Evolutionary conservation across 257 asterid genomes (phyloP).

Genomic region (Nicotiana tabacum): DNA sequence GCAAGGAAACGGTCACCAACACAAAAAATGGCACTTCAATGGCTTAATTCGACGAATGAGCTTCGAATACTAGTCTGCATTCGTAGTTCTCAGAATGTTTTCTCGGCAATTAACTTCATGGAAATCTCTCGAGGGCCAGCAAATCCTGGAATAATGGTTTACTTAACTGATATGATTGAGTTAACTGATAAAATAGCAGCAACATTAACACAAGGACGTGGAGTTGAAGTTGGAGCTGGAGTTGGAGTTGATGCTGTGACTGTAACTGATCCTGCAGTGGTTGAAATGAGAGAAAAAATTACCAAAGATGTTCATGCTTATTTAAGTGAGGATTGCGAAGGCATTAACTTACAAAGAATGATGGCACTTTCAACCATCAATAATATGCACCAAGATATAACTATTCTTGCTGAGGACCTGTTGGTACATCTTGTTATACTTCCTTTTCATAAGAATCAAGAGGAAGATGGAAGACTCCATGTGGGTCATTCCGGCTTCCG

Average conservation of each 20-base stretch:
- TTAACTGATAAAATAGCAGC: constrained; percentile 71
- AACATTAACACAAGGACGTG: constrained; percentile 45
- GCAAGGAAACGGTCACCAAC: constrained; percentile 80
- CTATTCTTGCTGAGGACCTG: constrained; percentile 74
- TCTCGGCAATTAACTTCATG: constrained; percentile 58
- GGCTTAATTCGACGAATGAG: constrained; percentile 54
- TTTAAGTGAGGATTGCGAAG: constrained; percentile 45
- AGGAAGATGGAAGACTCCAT: constrained; percentile 59
- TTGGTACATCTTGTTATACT: constrained; percentile 54
- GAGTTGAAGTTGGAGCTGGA: constrained; percentile 28
- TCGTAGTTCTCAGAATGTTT: constrained; percentile 41
- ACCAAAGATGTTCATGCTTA: constrained; percentile 32
- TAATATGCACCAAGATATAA: constrained; percentile 75
- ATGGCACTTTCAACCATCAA: constrained; percentile 71
- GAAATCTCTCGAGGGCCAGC: constrained; percentile 59
- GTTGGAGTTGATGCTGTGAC: constrained; percentile 30
- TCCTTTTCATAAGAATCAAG: constrained; percentile 84
- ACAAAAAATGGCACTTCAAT: constrained; percentile 82
- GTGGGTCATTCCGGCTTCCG: constrained; percentile 67
- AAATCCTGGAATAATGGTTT: constrained; percentile 68
- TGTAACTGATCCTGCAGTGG: constrained; percentile 57
- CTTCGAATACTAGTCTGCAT: constrained; percentile 59
- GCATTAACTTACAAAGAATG: constrained; percentile 48
- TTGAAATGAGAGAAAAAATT: constrained; percentile 59
- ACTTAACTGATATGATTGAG: constrained; percentile 73